Base-by-base conservation (phyloP, 768 basidiomycete genomes). In the Psilocybe azurescens region DNA sequence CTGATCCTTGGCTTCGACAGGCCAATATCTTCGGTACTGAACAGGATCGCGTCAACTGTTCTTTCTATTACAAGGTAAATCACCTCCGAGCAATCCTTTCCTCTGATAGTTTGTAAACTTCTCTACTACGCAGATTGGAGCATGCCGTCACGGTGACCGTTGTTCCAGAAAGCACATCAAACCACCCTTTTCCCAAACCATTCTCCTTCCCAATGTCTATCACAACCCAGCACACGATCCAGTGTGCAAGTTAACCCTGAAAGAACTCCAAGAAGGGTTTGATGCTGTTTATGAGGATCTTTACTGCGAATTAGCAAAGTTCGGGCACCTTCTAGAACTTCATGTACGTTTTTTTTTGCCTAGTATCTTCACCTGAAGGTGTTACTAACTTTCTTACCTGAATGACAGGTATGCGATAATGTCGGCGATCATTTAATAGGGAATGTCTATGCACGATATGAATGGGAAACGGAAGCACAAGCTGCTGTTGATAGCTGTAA, bases 341-440 rank as follows among this genome's bases (percentile, higher is more conserved):
- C 97, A 99, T 77, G 96, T 92, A 71, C 73, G 89, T 81, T 55
- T 38, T 44, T 57, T 66, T 48, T 4, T 3, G 8, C 3, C 33
- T 56, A 46, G 53, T 41, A 24, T 41, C 39, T 39, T 49, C 28
- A 53, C 51, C 24, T 55, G 29, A 58, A 44, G 9, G 29, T 53
- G n/a, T 50, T 60, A n/a, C 62, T 58, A 53, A 58, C 38, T 57
- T 56, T 36, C 47, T 59, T 57, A 11, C 44, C 29, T 30, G 24
- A 10, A 14, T 18, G n/a, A 32, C 47, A 93, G 91, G 91, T 99
- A 11, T 99, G 97, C 72, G 97, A 99, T 78, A 99, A 99, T 72
- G 96, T 99, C 36, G 97, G 97, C n/a, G 97, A 99, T 73, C 97
- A 99, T 73, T 82, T 99, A 28, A 94, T 97, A 70, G 96, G 96